phyloP scores from a whole-genome alignment of 2,329 filamentous ascomycete species.

The Colletotrichum sp. region DNA sequence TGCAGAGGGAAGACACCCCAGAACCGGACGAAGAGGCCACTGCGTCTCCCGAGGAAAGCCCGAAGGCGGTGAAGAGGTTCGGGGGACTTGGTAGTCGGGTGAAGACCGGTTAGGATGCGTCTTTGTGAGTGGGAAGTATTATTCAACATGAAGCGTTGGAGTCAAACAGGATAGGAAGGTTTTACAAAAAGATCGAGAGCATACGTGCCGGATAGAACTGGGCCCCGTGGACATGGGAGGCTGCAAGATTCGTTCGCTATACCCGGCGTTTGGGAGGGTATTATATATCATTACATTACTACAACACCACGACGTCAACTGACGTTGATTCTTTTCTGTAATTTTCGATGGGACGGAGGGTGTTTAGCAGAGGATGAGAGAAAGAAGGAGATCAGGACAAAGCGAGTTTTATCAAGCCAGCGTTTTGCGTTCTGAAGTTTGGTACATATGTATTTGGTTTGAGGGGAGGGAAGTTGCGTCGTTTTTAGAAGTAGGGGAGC shows the following conservation, averaged over 20 bases:
- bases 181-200: background rate
- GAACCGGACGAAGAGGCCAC: constrained; percentile 3
- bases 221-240: background rate
- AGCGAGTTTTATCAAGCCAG: background rate
- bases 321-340: background rate
- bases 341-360: background rate
- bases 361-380: background rate
- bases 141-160: background rate
- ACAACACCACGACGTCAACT: background rate
- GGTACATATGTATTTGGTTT: background rate
- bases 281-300: background rate
- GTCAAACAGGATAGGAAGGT: background rate
- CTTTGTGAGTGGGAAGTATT: background rate
- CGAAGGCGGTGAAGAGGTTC: background rate
- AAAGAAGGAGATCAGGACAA: background rate
- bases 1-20: constrained; percentile 3
- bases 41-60: background rate
- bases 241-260: background rate
- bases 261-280: background rate
- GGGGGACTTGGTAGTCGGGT: background rate
- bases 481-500: background rate
- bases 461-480: background rate
- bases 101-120: constrained; percentile 3
- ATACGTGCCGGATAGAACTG: background rate
- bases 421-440: background rate